phyloP scores from a whole-genome alignment of 805 yeast genomes.

The Phaffomyces antillensis region DNA sequence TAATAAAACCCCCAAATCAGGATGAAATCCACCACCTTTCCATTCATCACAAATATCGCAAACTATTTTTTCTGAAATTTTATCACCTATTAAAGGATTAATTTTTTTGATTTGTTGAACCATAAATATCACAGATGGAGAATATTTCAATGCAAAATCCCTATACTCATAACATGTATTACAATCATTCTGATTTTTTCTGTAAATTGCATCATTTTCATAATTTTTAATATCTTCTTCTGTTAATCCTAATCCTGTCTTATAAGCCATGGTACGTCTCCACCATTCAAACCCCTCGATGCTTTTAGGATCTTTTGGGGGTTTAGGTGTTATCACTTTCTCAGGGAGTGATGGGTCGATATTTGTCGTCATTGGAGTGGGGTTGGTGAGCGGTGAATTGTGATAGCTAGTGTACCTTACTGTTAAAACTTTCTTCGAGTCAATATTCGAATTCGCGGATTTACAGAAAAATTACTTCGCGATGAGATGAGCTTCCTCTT shows the following conservation, averaged over 20 bases:
- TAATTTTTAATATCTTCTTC: slow-evolving; percentile 46
- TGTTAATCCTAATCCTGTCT: slow-evolving; percentile 60
- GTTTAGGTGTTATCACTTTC: slow-evolving; percentile 3
- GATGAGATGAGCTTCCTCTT: slow-evolving; percentile 1
- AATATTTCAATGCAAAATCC: slow-evolving; percentile 71
- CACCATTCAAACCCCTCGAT: slow-evolving; percentile 67
- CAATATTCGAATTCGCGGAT: background rate
- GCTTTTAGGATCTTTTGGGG: slow-evolving; percentile 11
- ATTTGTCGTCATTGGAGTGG: slow-evolving; percentile 1
- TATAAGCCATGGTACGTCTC: slow-evolving; percentile 64
- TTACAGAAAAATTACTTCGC: background rate
- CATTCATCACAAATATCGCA: slow-evolving; percentile 82
- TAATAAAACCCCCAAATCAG: slow-evolving; percentile 75
- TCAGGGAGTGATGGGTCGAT: slow-evolving; percentile 2
- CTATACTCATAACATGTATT: slow-evolving; percentile 62
- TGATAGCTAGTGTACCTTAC: no score
- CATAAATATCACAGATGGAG: slow-evolving; percentile 87
- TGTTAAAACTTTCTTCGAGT: no score
- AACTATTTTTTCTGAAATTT: slow-evolving; percentile 45
- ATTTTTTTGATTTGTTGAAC: slow-evolving; percentile 64
- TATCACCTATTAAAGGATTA: slow-evolving; percentile 35
- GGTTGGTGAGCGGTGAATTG: no score
- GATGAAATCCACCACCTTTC: slow-evolving; percentile 90
- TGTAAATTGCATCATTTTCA: slow-evolving; percentile 44
- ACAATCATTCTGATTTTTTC: slow-evolving; percentile 49